These are phyloP conservation scores for Pythium pectinolyticum DNA, from an alignment of 352 stramenopile genomes.

Conservation along the genomic window DNA sequence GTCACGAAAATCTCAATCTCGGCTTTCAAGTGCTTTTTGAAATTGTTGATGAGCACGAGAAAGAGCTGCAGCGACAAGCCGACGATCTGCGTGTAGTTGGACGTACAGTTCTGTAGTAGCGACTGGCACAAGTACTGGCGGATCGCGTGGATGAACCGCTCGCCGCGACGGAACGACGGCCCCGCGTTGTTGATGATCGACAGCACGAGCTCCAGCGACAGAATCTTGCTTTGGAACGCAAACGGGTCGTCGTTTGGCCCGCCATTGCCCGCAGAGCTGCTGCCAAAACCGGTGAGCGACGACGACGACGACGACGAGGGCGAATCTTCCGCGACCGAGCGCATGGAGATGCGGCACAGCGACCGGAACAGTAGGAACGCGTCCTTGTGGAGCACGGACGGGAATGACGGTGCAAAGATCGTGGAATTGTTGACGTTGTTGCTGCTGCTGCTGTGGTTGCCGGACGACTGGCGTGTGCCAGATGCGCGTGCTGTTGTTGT, in stretches of 20 bases:
- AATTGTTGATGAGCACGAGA: slow-evolving; percentile 92
- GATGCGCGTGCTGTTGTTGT: background rate
- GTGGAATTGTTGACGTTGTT: slow-evolving; percentile 30
- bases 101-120: slow-evolving; percentile 99
- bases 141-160: slow-evolving; percentile 97
- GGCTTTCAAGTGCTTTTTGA: slow-evolving; percentile 94
- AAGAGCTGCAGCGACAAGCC: slow-evolving; percentile 98
- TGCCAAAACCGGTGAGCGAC: slow-evolving; percentile 25
- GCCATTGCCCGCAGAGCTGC: slow-evolving; percentile 29
- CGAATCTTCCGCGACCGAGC: slow-evolving; percentile 93
- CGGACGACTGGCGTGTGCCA: background rate
- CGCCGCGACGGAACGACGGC: slow-evolving; percentile 91
- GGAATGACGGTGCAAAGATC: slow-evolving; percentile 78
- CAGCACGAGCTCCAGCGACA: slow-evolving; percentile 97
- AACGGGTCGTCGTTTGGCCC: slow-evolving; percentile 86
- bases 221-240: slow-evolving; percentile 95
- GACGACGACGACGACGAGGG: slow-evolving; percentile 40
- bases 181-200: slow-evolving; percentile 96
- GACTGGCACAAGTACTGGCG: slow-evolving; percentile 97
- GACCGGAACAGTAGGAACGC: slow-evolving; percentile 98
- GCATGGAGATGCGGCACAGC: slow-evolving; percentile 91
- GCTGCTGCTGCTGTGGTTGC: slow-evolving; percentile 1
- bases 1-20: slow-evolving; percentile 99
- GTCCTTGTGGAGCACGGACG: slow-evolving; percentile 97
- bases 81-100: slow-evolving; percentile 95